Percentiles rank a stretch among this genome's conserved stretches.
Evolutionary conservation across 2,329 filamentous ascomycete species (phyloP).

Genomic region (Dissoconium aciculare): DNA sequence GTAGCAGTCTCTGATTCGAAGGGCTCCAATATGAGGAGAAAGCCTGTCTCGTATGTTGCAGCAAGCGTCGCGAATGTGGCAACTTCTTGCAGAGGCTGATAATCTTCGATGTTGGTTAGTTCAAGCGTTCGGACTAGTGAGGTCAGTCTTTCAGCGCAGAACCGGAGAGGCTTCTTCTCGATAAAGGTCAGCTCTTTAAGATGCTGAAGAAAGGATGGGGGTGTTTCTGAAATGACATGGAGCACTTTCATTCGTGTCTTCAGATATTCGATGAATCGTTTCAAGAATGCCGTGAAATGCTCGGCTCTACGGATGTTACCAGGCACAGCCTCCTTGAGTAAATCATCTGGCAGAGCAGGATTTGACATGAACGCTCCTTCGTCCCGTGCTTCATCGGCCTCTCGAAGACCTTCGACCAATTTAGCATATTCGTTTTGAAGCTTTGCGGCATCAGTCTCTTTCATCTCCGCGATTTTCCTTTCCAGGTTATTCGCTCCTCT

Average conservation of each 20-base stretch:
- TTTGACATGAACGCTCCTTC: conserved; percentile 98
- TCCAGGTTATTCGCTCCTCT: conserved; percentile 84
- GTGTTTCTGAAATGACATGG: conserved; percentile 93
- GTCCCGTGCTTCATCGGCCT: conserved; percentile 74
- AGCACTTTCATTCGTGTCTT: conserved; percentile 95
- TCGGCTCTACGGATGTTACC: conserved; percentile 93
- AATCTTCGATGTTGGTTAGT: conserved; percentile 95
- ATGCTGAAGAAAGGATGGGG: conserved; percentile 81
- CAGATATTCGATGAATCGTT: conserved; percentile 93
- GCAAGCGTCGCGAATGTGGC: conserved; percentile 93
- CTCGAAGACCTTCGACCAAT: conserved; percentile 77
- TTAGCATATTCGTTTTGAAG: conserved; percentile 92
- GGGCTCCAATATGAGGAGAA: conserved; percentile 89
- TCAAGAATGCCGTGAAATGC: conserved; percentile 88
- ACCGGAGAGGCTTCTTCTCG: conserved; percentile 83
- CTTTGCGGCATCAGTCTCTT: conserved; percentile 85
- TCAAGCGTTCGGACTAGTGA: conserved; percentile 90
- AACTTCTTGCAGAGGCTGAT: conserved; percentile 89
- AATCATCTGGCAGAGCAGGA: conserved; percentile 81
- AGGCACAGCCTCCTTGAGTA: conserved; percentile 88
- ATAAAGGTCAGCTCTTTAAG: conserved; percentile 94
- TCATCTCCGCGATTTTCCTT: conserved; percentile 83
- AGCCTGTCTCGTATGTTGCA: conserved; percentile 92
- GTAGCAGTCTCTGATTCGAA: conserved; percentile 92
- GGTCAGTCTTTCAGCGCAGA: conserved; percentile 87